Conservation (phyloP, 2,329 filamentous ascomycete genomes). For the Arthrinium phaeospermum region DNA sequence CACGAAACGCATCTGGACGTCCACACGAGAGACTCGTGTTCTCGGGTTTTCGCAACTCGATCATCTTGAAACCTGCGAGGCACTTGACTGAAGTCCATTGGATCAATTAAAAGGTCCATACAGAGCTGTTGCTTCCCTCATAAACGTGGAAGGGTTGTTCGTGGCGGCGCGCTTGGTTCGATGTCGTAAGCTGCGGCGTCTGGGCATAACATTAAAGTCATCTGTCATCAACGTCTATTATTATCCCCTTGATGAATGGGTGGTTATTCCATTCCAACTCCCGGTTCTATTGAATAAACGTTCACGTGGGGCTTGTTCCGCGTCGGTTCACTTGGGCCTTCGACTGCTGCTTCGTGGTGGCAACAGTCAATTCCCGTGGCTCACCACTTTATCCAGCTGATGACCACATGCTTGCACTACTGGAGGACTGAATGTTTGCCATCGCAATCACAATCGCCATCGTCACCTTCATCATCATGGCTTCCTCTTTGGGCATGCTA, state of each 20-base stretch:
- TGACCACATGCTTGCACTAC: background rate
- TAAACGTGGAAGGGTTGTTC: background rate
- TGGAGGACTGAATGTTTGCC: background rate
- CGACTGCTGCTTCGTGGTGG: background rate
- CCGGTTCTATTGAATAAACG: background rate
- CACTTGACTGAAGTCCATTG: background rate
- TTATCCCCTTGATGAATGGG: background rate
- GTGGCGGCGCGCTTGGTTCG: background rate
- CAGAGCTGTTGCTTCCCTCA: background rate
- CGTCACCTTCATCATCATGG: background rate
- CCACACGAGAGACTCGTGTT: background rate
- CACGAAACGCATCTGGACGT: slow-evolving; percentile 5
- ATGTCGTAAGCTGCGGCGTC: background rate
- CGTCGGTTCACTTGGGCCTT: background rate
- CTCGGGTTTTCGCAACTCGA: background rate
- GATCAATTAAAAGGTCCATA: background rate
- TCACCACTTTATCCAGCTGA: background rate
- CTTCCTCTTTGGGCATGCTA: slow-evolving; percentile 37
- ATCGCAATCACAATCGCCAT: slow-evolving; percentile 9
- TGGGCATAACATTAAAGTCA: background rate
- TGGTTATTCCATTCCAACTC: background rate
- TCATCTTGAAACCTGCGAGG: background rate
- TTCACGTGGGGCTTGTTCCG: background rate
- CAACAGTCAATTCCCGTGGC: background rate
- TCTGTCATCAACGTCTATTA: background rate